A percentile compares a stretch with the other conserved stretches of the same genome.
Conservation (phyloP, 371 early-diverging fungal species). For the Lichtheimia corymbifera region DNA sequence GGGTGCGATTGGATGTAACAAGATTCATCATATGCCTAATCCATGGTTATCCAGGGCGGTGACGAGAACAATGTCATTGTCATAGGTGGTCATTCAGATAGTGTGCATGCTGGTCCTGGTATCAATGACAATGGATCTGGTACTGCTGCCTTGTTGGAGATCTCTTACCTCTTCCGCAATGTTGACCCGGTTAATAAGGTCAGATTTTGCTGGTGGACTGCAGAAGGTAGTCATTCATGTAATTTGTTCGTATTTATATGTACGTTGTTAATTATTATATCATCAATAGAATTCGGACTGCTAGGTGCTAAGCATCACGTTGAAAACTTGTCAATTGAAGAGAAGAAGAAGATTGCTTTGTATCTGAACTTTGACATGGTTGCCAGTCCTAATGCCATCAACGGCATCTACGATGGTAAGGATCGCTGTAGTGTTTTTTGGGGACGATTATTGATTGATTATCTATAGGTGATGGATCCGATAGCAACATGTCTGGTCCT, state of each 20-base stretch:
- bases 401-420: slow-evolving; percentile 34
- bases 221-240: slow-evolving; percentile 52
- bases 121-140: slow-evolving; percentile 77
- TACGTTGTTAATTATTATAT: too few species aligned
- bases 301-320: slow-evolving; percentile 75
- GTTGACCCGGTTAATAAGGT: slow-evolving; percentile 36
- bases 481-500: slow-evolving; percentile 34
- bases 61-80: slow-evolving; percentile 20
- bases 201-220: slow-evolving; percentile 72
- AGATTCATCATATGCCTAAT: too few species aligned
- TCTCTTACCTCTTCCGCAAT: slow-evolving; percentile 46
- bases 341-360: slow-evolving; percentile 51
- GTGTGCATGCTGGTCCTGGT: slow-evolving; percentile 69
- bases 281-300: slow-evolving; percentile 51
- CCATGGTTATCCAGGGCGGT: slow-evolving; percentile 12
- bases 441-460: background rate
- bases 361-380: slow-evolving; percentile 82
- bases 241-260: too few species aligned
- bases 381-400: slow-evolving; percentile 74
- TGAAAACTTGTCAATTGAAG: slow-evolving; percentile 17
- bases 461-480: slow-evolving; percentile 43
- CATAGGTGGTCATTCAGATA: slow-evolving; percentile 44
- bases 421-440: background rate
- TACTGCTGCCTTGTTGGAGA: slow-evolving; percentile 63
- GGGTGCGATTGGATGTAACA: too few species aligned